These are phyloP conservation scores for Diplodia intermedia DNA, from an alignment of 2,329 filamentous ascomycete species.

Conservation along the genomic window DNA sequence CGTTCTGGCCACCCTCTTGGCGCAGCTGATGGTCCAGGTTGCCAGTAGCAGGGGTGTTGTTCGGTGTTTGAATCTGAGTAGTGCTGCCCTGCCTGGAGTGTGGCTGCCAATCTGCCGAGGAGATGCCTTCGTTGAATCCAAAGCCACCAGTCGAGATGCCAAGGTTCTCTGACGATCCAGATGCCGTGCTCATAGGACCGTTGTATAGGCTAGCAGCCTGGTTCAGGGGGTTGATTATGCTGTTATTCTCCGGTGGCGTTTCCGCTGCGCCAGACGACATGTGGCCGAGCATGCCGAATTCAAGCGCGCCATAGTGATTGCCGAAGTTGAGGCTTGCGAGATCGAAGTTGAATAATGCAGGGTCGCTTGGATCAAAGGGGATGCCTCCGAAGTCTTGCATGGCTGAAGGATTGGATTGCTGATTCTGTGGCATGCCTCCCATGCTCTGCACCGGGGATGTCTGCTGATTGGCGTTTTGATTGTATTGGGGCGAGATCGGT, in stretches of 20 bases:
- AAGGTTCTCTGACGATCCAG: constrained; percentile 29
- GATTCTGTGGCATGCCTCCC: constrained; percentile 57
- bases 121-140: constrained; percentile 34
- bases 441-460: constrained; percentile 53
- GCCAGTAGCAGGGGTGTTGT: constrained; percentile 50
- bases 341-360: constrained; percentile 93
- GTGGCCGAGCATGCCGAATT: constrained; percentile 95
- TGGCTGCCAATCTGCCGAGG: constrained; percentile 47
- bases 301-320: constrained; percentile 92
- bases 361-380: constrained; percentile 90
- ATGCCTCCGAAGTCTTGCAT: constrained; percentile 59
- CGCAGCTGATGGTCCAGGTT: constrained; percentile 43
- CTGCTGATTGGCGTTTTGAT: constrained; percentile 61
- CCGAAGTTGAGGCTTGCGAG: constrained; percentile 93
- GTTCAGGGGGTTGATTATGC: constrained; percentile 45
- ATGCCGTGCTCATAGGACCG: constrained; percentile 46
- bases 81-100: constrained; percentile 53
- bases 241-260: constrained; percentile 70
- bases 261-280: constrained; percentile 93
- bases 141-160: constrained; percentile 21
- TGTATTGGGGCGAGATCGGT: constrained; percentile 76
- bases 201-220: constrained; percentile 47
- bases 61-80: constrained; percentile 51
- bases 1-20: constrained; percentile 47
- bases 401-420: constrained; percentile 48